Evolutionary conservation across 495 filamentous ascomycete species (phyloP).

Genomic region (Astrothelium macrocarpum): DNA sequence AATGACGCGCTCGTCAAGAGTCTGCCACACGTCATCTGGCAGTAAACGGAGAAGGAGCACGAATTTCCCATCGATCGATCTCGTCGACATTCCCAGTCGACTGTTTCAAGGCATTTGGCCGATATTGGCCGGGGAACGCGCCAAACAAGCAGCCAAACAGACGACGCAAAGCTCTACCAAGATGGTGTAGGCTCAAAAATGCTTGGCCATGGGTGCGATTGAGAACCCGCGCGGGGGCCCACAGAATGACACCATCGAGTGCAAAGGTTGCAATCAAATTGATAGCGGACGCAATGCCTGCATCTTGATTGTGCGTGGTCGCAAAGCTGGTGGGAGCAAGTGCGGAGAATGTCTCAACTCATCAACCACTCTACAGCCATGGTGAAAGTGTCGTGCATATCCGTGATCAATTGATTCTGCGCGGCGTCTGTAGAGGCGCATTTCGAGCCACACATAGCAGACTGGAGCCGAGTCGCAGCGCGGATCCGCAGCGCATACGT

Average conservation of each 20-base stretch:
- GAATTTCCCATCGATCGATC: not conserved
- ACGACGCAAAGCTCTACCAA: not conserved
- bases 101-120: not conserved
- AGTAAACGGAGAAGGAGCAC: not conserved
- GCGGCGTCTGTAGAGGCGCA: not conserved
- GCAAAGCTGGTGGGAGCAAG: not conserved
- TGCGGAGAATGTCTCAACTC: not conserved
- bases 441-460: not conserved
- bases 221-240: not conserved
- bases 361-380: not conserved
- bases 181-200: not conserved
- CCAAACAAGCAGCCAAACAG: not conserved
- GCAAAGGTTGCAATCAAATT: not conserved
- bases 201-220: not conserved
- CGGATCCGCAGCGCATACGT: conserved; percentile 2
- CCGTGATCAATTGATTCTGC: not conserved
- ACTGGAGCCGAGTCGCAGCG: not conserved
- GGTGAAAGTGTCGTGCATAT: not conserved
- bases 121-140: not conserved
- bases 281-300: conserved; percentile 1
- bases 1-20: not conserved
- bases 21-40: not conserved
- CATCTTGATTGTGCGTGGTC: not conserved
- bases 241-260: conserved; percentile 1
- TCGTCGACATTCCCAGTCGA: not conserved